Percentiles rank a stretch among this genome's conserved stretches.
phyloP scores from a whole-genome alignment of 352 stramenopile species.

The Phytopythium chamaehyphon region DNA sequence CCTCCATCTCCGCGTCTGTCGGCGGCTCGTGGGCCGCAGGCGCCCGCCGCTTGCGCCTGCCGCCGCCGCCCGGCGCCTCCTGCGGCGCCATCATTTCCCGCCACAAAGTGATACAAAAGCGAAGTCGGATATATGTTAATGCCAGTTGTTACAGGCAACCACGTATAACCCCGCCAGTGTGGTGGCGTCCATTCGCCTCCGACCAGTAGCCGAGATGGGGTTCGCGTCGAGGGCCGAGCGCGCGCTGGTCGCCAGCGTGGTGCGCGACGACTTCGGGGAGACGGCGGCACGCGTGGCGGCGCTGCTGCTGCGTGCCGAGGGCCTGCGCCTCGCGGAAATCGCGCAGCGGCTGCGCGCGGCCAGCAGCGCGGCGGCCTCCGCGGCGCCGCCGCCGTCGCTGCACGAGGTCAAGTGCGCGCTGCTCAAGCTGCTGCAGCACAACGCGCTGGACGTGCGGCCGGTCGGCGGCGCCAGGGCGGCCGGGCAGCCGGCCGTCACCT shows the following conservation, averaged over 20 bases:
- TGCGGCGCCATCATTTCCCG: conserved; percentile 1
- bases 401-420: conserved; percentile 79
- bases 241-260: conserved; percentile 59
- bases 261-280: conserved; percentile 81
- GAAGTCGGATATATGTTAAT: no score
- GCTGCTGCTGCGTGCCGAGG: conserved; percentile 62
- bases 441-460: conserved; percentile 60
- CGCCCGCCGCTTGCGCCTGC: background rate
- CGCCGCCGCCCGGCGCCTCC: background rate
- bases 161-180: background rate
- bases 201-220: conserved; percentile 6
- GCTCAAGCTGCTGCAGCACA: conserved; percentile 87
- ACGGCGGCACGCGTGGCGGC: conserved; percentile 55
- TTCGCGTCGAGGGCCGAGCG: conserved; percentile 76
- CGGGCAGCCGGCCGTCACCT: conserved; percentile 20
- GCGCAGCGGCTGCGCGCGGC: conserved; percentile 46
- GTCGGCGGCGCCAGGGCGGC: conserved; percentile 14
- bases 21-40: conserved; percentile 5
- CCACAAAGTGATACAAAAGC: no score
- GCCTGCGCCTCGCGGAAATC: conserved; percentile 61
- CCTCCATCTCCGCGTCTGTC: conserved; percentile 52
- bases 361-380: conserved; percentile 14
- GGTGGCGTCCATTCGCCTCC: background rate
- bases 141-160: no score
- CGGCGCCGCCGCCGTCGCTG: conserved; percentile 32